A percentile compares a stretch with the other conserved stretches of the same genome.
Evolutionary conservation across 2,329 filamentous ascomycete species (phyloP).

Genomic region (Didymosphaeria variabile): DNA sequence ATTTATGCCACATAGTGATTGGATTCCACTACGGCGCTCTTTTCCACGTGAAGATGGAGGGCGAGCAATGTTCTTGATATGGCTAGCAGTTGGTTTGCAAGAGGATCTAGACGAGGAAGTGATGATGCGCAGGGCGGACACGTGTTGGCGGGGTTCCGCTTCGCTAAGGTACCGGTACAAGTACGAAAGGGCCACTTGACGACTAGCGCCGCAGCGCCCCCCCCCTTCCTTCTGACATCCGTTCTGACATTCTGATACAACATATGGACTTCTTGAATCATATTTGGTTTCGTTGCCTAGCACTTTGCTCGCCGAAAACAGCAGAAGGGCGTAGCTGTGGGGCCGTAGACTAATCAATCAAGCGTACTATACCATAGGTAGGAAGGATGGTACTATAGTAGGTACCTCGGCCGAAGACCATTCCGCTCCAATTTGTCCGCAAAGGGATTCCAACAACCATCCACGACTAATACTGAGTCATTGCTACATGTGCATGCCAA

Average conservation of each 20-base stretch:
- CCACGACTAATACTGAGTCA: too few relatives aligned
- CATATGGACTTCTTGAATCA: neutral
- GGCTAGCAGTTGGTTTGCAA: too few relatives aligned
- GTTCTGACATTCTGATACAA: neutral
- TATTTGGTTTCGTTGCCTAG: neutral
- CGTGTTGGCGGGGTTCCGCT: neutral
- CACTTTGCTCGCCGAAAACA: neutral
- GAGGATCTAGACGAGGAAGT: neutral
- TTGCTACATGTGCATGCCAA: neutral
- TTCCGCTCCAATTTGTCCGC: neutral
- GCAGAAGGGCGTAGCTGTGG: neutral
- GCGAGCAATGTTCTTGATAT: too few relatives aligned
- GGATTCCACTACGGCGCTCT: too few relatives aligned
- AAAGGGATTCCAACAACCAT: too few relatives aligned
- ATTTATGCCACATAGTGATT: too few relatives aligned
- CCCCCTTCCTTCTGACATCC: neutral
- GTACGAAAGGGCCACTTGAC: neutral
- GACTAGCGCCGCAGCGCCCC: neutral
- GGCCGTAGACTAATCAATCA: neutral
- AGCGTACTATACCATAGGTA: too few relatives aligned
- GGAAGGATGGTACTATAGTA: neutral
- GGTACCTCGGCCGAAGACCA: neutral
- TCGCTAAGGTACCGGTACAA: neutral
- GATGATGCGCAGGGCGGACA: neutral
- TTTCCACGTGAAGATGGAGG: too few relatives aligned